Evolutionary conservation across 257 asterid species (phyloP), one percentile per base, ranked within the genome.

Genomic region (Cordia subcordata): DNA sequence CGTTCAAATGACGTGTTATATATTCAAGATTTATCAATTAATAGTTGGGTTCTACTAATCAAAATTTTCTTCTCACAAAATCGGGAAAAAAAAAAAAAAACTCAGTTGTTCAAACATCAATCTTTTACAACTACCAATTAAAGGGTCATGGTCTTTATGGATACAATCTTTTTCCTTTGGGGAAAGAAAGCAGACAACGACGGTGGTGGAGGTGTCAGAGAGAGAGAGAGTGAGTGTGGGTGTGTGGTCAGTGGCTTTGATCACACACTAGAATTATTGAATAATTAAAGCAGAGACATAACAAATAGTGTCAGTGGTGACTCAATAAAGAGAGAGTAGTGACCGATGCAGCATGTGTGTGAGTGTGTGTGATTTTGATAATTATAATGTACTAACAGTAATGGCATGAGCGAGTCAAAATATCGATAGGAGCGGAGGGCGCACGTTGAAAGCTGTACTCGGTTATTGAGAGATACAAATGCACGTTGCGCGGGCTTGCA

Each of bases 181-280:
- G 38, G 20, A 3, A n/a, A 27, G 53, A n/a, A n/a, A n/a, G 52
- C 20, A 18, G 54, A 50, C 49, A 63, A 32, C 54, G 35, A 63
- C 33, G 47, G 61, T 37, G 39, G 66, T 50, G 61, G 37, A 46
- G 61, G 46, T n/a, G 66, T 59, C 70, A 66, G 57, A 64, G 9
- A 52, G 21, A 44, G 60, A 6, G 60, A 55, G 60, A 33, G 60
- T 21, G 18, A 54, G 40, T 54, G 58, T 5, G 44, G 2, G 47
- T 42, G 47, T 42, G 68, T 38, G 67, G 59, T 53, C 61, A 38
- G 50, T 59, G 54, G 68, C 63, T 55, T 55, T 56, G 46, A 57
- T 44, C 44, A 20, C n/a, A 27, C 47, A 42, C 47, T 55, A 54
- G 27, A 55, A 46, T 47, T 55, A 45, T 55, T 65, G 45, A 11